Evolutionary conservation across 225 moss, liverwort and hornwort genomes (phyloP).

Genomic region (Bryum argenteum): DNA sequence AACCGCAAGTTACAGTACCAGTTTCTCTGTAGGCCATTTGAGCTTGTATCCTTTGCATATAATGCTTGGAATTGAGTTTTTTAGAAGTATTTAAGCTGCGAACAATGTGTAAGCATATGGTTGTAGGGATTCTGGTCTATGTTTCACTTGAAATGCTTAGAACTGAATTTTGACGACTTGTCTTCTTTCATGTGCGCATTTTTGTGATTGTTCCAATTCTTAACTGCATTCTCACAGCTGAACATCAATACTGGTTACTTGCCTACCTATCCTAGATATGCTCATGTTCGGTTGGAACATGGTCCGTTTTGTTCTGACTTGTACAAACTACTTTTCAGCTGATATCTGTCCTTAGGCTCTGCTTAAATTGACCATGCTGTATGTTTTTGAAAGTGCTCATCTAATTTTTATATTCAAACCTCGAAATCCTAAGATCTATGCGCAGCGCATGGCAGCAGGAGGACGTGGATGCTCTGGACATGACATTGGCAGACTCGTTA

Average conservation of each 20-base stretch:
- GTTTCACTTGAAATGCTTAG: slow-evolving; percentile 24
- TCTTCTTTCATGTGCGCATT: neutral
- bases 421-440: slow-evolving; percentile 77
- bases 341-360: slow-evolving; percentile 11
- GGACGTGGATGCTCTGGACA: slow-evolving; percentile 78
- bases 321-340: no score
- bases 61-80: no score
- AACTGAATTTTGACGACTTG: slow-evolving; percentile 13
- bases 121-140: slow-evolving; percentile 13
- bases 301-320: neutral
- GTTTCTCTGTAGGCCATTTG: slow-evolving; percentile 66
- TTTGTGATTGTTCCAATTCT: slow-evolving; percentile 27
- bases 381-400: slow-evolving; percentile 32
- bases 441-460: slow-evolving; percentile 88
- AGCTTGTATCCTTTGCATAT: slow-evolving; percentile 81
- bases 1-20: slow-evolving; percentile 46
- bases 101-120: slow-evolving; percentile 9
- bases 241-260: slow-evolving; percentile 23
- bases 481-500: slow-evolving; percentile 65
- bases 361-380: slow-evolving; percentile 6
- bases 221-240: slow-evolving; percentile 48
- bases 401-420: slow-evolving; percentile 54
- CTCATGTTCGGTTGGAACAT: slow-evolving; percentile 46
- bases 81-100: slow-evolving; percentile 1
- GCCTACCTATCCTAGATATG: no score